Evolutionary conservation across 257 asterid genomes (phyloP), one percentile per base, ranked within the genome.

Genomic region (Nicotiana sylvestris): DNA sequence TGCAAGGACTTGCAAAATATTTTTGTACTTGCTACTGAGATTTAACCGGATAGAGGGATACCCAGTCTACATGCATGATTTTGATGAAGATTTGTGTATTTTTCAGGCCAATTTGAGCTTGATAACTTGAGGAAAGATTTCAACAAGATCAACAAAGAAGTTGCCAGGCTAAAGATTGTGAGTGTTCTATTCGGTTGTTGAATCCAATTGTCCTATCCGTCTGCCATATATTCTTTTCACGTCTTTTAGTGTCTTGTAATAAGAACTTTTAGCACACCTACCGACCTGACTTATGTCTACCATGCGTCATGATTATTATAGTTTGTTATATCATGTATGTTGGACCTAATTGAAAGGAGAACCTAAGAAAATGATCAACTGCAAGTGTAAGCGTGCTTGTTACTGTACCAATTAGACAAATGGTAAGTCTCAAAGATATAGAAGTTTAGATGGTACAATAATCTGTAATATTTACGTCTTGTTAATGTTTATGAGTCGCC

Each of bases 51-150:
- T 43, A 9, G 51, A 43, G 51, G 51, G 51, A 43, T 43, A 43
- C 51, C 51, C 51, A 9, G 51, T 9, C 11, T 43, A 43, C 12
- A 43, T 43, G 61, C 17, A 6, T 72, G 61, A 46, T 72, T 56
- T 46, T 72, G 18, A 72, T 72, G 61, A 46, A 25, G 39, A 21
- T 46, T 55, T 3, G 78, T 90, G 60, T 65, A 27, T 82, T 35
- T 70, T 93, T 81, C 77, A 96, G 98, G 97, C 74, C 99, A 92
- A 90, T 93, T 83, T 77, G 98, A 94, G 92, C 78, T 96, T 85
- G 97, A 94, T 77, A 88, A 81, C 29, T 84, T 96, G 88, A 87
- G 95, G 84, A 93, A 90, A 72, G 97, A 92, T 57, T 87, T 90
- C 72, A 96, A 96, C 86, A 87, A 58, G 87, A 87, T 94, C 37